Base-by-base conservation (phyloP, 1,284 basidiomycete genomes). In the Rhodotorula sp. region DNA sequence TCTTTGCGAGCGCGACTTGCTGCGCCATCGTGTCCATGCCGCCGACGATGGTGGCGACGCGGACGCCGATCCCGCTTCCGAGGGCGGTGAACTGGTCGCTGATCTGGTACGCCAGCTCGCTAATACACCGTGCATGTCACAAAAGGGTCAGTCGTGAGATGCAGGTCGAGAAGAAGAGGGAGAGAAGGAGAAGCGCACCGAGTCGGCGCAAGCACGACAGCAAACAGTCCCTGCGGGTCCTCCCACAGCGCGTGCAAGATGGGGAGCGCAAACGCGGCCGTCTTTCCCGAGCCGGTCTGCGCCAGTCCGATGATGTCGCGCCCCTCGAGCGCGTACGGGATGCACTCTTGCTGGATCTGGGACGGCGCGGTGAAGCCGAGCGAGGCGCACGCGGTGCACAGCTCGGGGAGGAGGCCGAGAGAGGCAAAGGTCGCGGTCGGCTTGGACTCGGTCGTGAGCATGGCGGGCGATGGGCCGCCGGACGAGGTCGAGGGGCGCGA, bases 101-200 rank as follows among this genome's bases (percentile, higher is more conserved):
- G 79, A 99, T 99, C 83, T 99, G 97, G 81, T 92, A 97, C n/a
- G 97, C 97, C 71, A 99, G 85, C 83, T 99, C 97, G 80, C 95
- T 85, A 5, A 34, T 34, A 34, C 34, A 34, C 34, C 34, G 34
- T 34, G 64, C 45, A 55, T 7, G 54, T 54, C 13, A 45, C 2
- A 7, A 12, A 49, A 14, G 45, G 19, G 7, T 8, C 21, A 50
- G 34, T 17, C 46, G 27, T 21, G 49, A 27, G 21, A 14, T 42
- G 34, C 25, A 7, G 23, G 3, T 4, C 21, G 23, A 21, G 25
- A 16, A 17, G 53, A 17, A 25, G 27, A 27, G 25, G 25, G 34
- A 9, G 25, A 13, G 13, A 21, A n/a, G 53, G 19, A n/a, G 17
- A 9, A 54, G 77, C 83, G 71, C 34, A 85, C 84, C 85, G 89